phyloP scores from a whole-genome alignment of 257 asterid species.

The Solanum chiquidenum region DNA sequence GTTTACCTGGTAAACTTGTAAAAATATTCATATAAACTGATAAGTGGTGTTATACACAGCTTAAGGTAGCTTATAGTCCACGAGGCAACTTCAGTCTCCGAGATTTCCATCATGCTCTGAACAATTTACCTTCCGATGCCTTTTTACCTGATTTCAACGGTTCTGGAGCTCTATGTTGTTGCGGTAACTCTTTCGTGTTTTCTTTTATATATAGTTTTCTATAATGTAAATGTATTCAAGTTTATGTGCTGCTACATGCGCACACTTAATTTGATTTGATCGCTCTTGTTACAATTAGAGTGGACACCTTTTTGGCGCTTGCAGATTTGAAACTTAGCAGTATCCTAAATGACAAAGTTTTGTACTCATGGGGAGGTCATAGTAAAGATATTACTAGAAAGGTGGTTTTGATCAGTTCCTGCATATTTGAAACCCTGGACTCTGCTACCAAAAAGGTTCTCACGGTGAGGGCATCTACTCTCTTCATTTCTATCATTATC shows the following conservation, averaged over 20 bases:
- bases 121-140: constrained; percentile 63
- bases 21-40: neutral
- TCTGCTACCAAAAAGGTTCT: constrained; percentile 45
- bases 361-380: constrained; percentile 48
- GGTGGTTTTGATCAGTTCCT: constrained; percentile 54
- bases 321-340: constrained; percentile 62
- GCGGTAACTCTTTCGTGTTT: constrained; percentile 16
- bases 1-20: neutral
- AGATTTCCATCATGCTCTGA: constrained; percentile 81
- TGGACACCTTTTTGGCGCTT: constrained; percentile 7
- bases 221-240: neutral
- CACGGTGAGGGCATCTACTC: constrained; percentile 47
- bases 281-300: neutral
- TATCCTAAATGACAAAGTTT: constrained; percentile 39
- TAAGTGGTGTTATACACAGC: constrained; percentile 32
- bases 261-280: neutral
- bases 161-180: constrained; percentile 28
- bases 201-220: neutral
- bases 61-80: constrained; percentile 82
- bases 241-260: neutral
- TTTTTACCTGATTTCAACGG: constrained; percentile 39
- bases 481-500: constrained; percentile 10
- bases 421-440: constrained; percentile 40
- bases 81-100: constrained; percentile 75
- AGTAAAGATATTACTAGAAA: constrained; percentile 41